Evolutionary conservation across 208 protist species (phyloP).

Genomic region (Trypanosoma vivax): DNA sequence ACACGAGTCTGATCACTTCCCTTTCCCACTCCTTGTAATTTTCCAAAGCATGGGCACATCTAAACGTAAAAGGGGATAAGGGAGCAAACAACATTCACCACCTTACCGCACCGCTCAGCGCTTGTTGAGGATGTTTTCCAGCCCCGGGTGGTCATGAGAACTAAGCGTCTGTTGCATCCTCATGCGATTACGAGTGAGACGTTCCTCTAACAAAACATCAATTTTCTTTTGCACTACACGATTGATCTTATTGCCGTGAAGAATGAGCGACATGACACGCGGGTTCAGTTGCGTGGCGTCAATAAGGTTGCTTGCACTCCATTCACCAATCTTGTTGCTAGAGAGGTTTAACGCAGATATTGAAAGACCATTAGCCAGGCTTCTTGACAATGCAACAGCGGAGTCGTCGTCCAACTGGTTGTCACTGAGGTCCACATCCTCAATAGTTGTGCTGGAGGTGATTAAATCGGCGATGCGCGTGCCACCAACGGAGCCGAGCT

Average conservation of each 20-base stretch:
- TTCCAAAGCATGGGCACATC: too few species aligned
- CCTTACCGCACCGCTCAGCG: too few species aligned
- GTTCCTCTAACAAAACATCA: constrained; percentile 69
- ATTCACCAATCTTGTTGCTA: constrained; percentile 64
- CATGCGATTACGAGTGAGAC: constrained; percentile 48
- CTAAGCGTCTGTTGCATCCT: constrained; percentile 15
- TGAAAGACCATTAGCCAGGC: constrained; percentile 55
- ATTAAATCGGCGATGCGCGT: constrained; percentile 69
- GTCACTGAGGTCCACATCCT: constrained; percentile 71
- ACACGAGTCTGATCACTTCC: too few species aligned
- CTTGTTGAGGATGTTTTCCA: too few species aligned
- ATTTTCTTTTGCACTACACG: constrained; percentile 82
- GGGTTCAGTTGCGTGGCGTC: constrained; percentile 65
- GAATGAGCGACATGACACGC: constrained; percentile 46
- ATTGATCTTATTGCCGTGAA: constrained; percentile 77
- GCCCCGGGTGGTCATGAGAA: too few species aligned
- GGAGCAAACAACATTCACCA: too few species aligned
- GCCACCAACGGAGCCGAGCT: constrained; percentile 49
- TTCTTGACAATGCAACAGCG: constrained; percentile 51
- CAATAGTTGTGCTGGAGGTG: constrained; percentile 46
- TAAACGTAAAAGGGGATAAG: too few species aligned
- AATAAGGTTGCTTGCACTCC: constrained; percentile 62
- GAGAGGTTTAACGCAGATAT: constrained; percentile 64
- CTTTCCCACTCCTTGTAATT: too few species aligned
- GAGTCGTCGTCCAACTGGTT: constrained; percentile 81